A percentile compares a stretch with the other conserved stretches of the same genome.
Conservation (phyloP, 305 asterid species). For the Petunia hybrid region DNA sequence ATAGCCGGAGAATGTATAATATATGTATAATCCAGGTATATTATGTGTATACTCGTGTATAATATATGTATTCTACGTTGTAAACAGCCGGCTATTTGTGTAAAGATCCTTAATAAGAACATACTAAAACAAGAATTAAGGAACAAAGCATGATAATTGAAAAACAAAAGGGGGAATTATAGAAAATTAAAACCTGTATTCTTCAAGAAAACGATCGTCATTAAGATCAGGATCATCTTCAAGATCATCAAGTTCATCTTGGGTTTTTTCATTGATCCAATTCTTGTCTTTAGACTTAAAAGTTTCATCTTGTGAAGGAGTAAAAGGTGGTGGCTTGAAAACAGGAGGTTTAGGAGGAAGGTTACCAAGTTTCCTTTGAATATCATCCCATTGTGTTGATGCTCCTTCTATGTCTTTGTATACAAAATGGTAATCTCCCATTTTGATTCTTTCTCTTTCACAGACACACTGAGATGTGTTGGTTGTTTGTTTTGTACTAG, state of each 20-base stretch:
- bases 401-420: slow-evolving; percentile 93
- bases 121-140: not conserved
- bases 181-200: slow-evolving; percentile 61
- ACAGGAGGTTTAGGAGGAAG: slow-evolving; percentile 73
- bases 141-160: not conserved
- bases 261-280: slow-evolving; percentile 77
- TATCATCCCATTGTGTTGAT: slow-evolving; percentile 94
- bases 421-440: slow-evolving; percentile 89
- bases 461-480: too few relatives aligned
- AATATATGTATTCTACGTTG: too few relatives aligned
- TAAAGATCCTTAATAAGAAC: too few relatives aligned
- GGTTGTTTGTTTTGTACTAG: too few relatives aligned
- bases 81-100: too few relatives aligned
- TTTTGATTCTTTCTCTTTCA: too few relatives aligned
- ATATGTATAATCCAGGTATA: too few relatives aligned
- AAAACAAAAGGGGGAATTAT: not conserved
- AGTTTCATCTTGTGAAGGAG: slow-evolving; percentile 66
- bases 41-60: too few relatives aligned
- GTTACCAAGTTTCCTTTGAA: slow-evolving; percentile 86
- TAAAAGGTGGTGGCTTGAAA: slow-evolving; percentile 78
- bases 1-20: too few relatives aligned
- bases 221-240: slow-evolving; percentile 91
- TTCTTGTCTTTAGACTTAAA: slow-evolving; percentile 72
- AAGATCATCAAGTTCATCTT: slow-evolving; percentile 89
- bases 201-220: slow-evolving; percentile 88